Percentiles rank a stretch among this genome's conserved stretches.
phyloP scores from a whole-genome alignment of 495 filamentous ascomycete species.

The Pyronema domesticum region DNA sequence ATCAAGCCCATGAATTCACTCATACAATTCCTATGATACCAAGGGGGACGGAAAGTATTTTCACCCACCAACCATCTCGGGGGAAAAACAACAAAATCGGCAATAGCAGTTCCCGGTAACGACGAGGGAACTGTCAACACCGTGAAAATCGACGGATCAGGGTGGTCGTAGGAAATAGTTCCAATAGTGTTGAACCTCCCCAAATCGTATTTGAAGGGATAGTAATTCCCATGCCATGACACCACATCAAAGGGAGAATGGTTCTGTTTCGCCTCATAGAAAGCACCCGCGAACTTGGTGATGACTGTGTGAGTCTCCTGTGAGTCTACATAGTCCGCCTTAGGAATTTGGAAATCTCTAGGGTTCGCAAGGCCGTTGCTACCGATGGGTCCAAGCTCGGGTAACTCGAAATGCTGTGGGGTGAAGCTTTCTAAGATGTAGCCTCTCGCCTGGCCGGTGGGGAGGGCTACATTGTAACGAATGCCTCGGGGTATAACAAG shows the following conservation, averaged over 20 bases:
- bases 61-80: conserved; percentile 61
- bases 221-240: conserved; percentile 60
- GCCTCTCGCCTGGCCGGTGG: conserved; percentile 37
- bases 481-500: conserved; percentile 69
- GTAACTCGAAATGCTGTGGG: conserved; percentile 47
- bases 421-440: conserved; percentile 76
- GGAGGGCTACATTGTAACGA: conserved; percentile 56
- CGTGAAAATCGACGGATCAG: conserved; percentile 63
- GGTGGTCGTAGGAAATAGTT: conserved; percentile 53
- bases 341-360: conserved; percentile 69
- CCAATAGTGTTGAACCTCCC: conserved; percentile 60
- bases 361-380: conserved; percentile 71
- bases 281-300: conserved; percentile 59
- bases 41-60: conserved; percentile 62
- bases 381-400: conserved; percentile 74
- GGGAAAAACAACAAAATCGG: conserved; percentile 66
- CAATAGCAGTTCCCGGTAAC: conserved; percentile 44
- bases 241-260: conserved; percentile 70
- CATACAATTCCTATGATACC: conserved; percentile 71
- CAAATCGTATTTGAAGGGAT: conserved; percentile 74
- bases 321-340: conserved; percentile 39
- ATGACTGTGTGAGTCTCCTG: conserved; percentile 36
- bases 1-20: conserved; percentile 63
- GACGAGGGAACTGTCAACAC: conserved; percentile 52
- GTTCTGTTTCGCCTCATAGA: conserved; percentile 56